Evolutionary conservation across 768 basidiomycete species (phyloP).

Genomic region (Porphyrellus cyaneotinctus): DNA sequence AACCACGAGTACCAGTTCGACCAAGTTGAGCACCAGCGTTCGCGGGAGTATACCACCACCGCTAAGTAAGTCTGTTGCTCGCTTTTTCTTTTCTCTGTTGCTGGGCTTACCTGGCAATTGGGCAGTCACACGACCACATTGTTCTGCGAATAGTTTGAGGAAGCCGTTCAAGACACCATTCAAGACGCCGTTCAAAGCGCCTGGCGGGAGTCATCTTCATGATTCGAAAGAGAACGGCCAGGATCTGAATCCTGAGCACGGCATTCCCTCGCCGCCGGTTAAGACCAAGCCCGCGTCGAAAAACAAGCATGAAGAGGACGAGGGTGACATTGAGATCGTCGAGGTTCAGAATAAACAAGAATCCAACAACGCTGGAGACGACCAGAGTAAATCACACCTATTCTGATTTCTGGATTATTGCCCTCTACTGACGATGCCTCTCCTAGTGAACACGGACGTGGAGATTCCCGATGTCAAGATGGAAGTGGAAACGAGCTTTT

Average conservation of each 20-base stretch:
- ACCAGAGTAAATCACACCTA: background rate
- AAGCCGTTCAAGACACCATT: conserved; percentile 53
- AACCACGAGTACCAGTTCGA: background rate
- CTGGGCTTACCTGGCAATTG: background rate
- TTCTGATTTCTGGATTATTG: background rate
- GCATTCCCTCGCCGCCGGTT: background rate
- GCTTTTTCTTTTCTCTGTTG: background rate
- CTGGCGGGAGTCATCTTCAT: conserved; percentile 37
- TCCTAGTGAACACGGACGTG: conserved; percentile 6
- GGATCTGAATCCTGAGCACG: background rate
- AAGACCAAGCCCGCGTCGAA: background rate
- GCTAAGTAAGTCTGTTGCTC: conserved; percentile 17
- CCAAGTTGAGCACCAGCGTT: background rate
- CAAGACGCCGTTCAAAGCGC: conserved; percentile 45
- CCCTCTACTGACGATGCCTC: background rate
- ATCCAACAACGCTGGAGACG: background rate
- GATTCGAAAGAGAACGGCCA: background rate
- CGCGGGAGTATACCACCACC: conserved; percentile 17
- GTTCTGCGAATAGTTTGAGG: conserved; percentile 36
- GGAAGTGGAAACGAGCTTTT: conserved; percentile 38
- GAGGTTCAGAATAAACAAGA: conserved; percentile 6
- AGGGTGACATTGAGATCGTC: conserved; percentile 10
- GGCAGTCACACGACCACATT: conserved; percentile 46
- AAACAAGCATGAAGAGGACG: background rate
- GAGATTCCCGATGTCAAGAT: conserved; percentile 30